These are phyloP conservation scores for Rauvolfia tetraphylla DNA, from an alignment of 257 asterid genomes.

Conservation along the genomic window DNA sequence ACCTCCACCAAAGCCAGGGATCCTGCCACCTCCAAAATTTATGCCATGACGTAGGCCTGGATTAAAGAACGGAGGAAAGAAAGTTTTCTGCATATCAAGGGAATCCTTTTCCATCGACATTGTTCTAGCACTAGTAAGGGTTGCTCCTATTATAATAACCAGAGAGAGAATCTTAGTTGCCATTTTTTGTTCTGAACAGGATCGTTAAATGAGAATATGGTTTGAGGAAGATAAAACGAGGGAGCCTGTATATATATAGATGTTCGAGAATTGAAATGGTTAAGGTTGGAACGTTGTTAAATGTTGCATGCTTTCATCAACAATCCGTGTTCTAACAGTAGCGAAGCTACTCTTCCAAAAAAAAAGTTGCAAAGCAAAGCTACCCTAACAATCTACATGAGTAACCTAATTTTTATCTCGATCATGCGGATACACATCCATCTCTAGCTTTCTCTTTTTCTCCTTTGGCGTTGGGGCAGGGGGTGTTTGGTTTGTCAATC, in stretches of 20 bases:
- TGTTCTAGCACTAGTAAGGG: conserved; percentile 14
- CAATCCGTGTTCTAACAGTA: conserved; percentile 17
- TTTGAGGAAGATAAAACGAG: conserved; percentile 5
- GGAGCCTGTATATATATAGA: conserved; percentile 16
- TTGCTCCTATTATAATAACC: conserved; percentile 7
- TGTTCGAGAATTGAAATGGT: not conserved
- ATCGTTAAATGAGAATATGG: not conserved
- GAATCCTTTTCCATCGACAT: conserved; percentile 2
- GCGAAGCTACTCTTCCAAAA: not conserved
- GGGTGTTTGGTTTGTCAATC: no score
- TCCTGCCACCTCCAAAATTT: conserved; percentile 8
- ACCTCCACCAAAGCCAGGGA: conserved; percentile 13
- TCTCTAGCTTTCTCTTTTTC: no score
- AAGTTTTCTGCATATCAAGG: conserved; percentile 19
- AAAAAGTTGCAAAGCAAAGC: no score
- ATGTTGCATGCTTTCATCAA: not conserved
- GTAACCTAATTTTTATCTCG: conserved; percentile 28
- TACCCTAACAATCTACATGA: conserved; percentile 15
- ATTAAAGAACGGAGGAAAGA: conserved; percentile 26
- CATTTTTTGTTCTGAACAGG: conserved; percentile 12
- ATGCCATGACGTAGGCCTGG: conserved; percentile 25
- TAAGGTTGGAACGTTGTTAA: not conserved
- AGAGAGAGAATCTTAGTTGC: conserved; percentile 17
- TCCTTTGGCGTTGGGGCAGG: no score
- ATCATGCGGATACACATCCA: no score